Base-by-base conservation (phyloP, 805 yeast species). In the Schizosaccharomyces osmophilus region DNA sequence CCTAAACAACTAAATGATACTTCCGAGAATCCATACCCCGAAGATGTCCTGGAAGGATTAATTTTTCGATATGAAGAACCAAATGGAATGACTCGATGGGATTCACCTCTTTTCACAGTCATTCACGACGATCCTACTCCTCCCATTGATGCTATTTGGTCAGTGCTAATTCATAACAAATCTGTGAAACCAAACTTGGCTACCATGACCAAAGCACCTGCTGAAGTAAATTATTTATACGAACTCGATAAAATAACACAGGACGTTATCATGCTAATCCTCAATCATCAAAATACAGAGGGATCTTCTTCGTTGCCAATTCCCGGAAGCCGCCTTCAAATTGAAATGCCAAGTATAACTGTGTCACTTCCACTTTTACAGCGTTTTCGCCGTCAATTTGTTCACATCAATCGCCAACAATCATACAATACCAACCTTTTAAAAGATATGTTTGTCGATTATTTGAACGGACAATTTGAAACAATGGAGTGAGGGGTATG, bases 31-130 rank as follows among this genome's bases (percentile, higher is more conserved):
- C 57, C 73, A 15, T 88, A 95, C 95, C 82, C 80, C 57, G 76
- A 74, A 1, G 81, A 79, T 42, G 71, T 87, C 32, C 73, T 88
- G 48, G 76, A 77, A 17, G 89, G 84, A 61, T 73, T 90, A 62
- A 78, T 81, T 3, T 85, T 88, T 81, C 72, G 98, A 63, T 93
- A 83, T 68, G 98, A 93, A 71, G 98, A 93, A 69, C 98, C 98
- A 0, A 84, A 87, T 68, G 81, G 82, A 41, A 79, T 80, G 67
- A 80, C 83, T 32, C 74, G 96, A 63, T 93, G 98, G 98, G 98
- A 93, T 68, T 81, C 95, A 3, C 98, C 98, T 5, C 73, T 90
- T 64, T 82, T 88, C 68, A 81, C 87, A 0, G 71, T 89, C 0
- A 78, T 82, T 2, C 78, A 74, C 67, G 81, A 78, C 60, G 82